Conservation (phyloP, 179 eudicot species). For the Corrigiola litoralis region DNA sequence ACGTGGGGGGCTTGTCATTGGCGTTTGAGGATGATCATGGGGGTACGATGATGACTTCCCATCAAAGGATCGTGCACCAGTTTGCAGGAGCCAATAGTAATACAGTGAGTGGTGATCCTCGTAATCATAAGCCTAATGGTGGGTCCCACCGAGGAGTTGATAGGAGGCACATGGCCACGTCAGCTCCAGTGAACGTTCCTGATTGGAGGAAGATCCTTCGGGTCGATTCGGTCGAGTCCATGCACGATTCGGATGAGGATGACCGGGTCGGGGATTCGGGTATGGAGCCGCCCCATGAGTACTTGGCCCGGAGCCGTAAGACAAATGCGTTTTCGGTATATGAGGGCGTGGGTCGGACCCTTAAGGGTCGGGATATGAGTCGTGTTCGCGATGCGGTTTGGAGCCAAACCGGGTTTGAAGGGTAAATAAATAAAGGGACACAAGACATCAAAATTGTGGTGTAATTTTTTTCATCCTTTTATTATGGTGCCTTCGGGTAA, state of each 20-base stretch:
- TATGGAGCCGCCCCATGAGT: constrained; percentile 83
- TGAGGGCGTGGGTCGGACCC: constrained; percentile 88
- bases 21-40: constrained; percentile 37
- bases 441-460: not conserved
- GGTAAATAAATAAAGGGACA: constrained; percentile 25
- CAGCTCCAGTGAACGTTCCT: constrained; percentile 46
- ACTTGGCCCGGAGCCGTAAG: constrained; percentile 60
- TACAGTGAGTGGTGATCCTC: not conserved
- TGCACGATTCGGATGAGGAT: constrained; percentile 49
- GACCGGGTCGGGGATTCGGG: constrained; percentile 34
- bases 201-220: constrained; percentile 49
- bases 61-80: constrained; percentile 36
- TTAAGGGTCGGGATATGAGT: constrained; percentile 90
- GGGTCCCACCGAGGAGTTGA: constrained; percentile 6
- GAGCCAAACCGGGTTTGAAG: constrained; percentile 91
- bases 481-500: not conserved
- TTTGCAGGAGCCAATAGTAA: constrained; percentile 10
- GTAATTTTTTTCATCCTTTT: not conserved
- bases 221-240: constrained; percentile 37
- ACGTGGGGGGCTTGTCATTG: constrained; percentile 35
- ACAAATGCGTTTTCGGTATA: constrained; percentile 60
- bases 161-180: constrained; percentile 34
- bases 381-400: constrained; percentile 91
- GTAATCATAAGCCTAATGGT: too few relatives aligned
- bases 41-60: constrained; percentile 30